Evolutionary conservation across 345 rosid species (phyloP), one percentile per base, ranked within the genome.

Genomic region (Balakata baccata): DNA sequence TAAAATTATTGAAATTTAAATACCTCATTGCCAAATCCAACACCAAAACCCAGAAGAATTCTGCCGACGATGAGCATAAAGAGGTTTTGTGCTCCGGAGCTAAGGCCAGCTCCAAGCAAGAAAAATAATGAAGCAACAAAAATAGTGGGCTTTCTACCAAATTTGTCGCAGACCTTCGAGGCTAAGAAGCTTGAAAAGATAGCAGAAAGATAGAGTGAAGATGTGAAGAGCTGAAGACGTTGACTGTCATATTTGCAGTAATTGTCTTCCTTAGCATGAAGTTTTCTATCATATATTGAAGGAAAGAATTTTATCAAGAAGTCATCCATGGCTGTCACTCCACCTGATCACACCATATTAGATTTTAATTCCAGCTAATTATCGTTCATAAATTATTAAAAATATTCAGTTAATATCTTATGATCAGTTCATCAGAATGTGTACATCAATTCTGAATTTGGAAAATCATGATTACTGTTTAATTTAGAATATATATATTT

Each of bases 251-350:
- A 80, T 70, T 76, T 80, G 65, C 83, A 80, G 68, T 80, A 77
- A 49, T 81, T 81, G 59, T 81, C 56, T 66, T 81, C 81, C 17
- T 11, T 22, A 2, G 45, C 84, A 39, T 25, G 69, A 14, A 52
- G 69, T 50, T 77, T 80, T 65, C 45, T 77, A 60, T 73, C 68
- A 23, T 68, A 66, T 1, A 80, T 73, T 1, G 12, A 17, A 0
- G 68, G 68, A 57, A 77, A 81, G 73, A 81, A 81, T 53, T 74
- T 73, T 11, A 56, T 70, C 72, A 73, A 46, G 64, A 81, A 81
- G 51, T 77, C 78, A 74, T 81, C 81, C 84, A 77, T 81, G 45
- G 72, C 38, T 5, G 81, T 77, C 58, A 81, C 81, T 23, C 78
- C 81, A 18, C 80, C 74, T 75, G 72, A 58, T 5, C 47, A 43